phyloP scores from a whole-genome alignment of 257 asterid genomes.

The Solanum boliviense region DNA sequence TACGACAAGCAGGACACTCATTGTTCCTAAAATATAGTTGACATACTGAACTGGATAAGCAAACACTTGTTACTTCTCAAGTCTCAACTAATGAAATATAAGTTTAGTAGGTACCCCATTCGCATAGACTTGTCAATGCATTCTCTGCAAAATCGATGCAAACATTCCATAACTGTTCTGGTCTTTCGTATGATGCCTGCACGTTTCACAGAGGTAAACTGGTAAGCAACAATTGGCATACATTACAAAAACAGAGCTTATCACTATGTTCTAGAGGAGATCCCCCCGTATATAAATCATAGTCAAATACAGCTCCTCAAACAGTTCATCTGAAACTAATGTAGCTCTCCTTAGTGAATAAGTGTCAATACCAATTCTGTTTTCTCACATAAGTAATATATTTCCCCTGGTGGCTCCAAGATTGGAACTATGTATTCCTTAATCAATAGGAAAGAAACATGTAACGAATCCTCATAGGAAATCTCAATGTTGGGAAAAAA shows the following conservation, averaged over 20 bases:
- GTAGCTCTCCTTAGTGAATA: neutral
- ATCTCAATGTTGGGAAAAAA: neutral
- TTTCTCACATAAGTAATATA: neutral
- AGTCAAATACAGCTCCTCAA: neutral
- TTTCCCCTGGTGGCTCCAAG: neutral
- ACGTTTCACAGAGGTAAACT: conserved; percentile 3
- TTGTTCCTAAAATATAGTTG: conserved; percentile 57
- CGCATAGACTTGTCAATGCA: conserved; percentile 99
- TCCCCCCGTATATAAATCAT: neutral
- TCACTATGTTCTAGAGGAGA: neutral
- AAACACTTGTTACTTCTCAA: neutral
- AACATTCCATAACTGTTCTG: conserved; percentile 99
- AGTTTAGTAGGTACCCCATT: conserved; percentile 49
- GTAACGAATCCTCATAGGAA: neutral
- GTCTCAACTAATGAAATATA: neutral
- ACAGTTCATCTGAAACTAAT: neutral
- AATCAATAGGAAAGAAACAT: neutral
- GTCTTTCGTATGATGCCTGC: conserved; percentile 97
- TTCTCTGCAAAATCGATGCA: conserved; percentile 98
- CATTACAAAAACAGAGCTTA: neutral
- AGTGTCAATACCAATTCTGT: neutral
- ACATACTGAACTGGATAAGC: neutral
- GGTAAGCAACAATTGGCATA: neutral
- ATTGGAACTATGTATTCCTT: neutral
- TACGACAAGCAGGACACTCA: conserved; percentile 99